These are phyloP conservation scores for Aureobasidium sp. DNA, from an alignment of 2,329 filamentous ascomycete species.

Conservation along the genomic window DNA sequence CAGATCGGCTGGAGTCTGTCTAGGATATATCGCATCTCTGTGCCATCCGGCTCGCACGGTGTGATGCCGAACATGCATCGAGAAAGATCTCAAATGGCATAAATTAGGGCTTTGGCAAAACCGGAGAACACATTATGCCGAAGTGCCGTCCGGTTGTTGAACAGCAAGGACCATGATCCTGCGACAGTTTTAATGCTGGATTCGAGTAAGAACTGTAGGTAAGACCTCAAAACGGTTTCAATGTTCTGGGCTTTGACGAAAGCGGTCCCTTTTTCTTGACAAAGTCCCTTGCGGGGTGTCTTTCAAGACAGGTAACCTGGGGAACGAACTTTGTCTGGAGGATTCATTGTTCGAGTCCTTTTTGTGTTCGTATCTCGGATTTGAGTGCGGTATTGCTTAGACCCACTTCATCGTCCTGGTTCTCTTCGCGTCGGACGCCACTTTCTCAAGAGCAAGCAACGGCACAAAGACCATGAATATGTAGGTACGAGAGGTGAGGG, in stretches of 20 bases:
- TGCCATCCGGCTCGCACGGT: background rate
- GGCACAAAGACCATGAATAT: background rate
- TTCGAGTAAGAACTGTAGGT: background rate
- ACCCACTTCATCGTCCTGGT: no score
- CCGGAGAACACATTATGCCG: background rate
- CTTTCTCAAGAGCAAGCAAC: background rate
- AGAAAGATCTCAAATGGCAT: background rate
- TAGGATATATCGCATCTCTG: background rate
- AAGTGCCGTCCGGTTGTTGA: background rate
- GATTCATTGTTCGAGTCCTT: background rate
- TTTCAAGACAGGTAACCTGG: background rate
- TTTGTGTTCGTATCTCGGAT: background rate
- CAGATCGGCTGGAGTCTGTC: no score
- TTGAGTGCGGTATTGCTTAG: no score
- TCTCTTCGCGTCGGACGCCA: background rate
- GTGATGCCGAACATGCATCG: background rate
- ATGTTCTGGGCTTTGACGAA: background rate
- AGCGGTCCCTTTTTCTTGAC: background rate
- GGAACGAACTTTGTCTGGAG: background rate
- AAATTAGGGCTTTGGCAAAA: background rate
- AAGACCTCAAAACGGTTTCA: background rate
- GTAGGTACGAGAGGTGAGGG: background rate
- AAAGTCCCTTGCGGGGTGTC: background rate
- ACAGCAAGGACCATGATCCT: background rate
- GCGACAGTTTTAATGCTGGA: background rate